These are phyloP conservation scores for Plantago major DNA, from an alignment of 257 asterid species.

Conservation along the genomic window DNA sequence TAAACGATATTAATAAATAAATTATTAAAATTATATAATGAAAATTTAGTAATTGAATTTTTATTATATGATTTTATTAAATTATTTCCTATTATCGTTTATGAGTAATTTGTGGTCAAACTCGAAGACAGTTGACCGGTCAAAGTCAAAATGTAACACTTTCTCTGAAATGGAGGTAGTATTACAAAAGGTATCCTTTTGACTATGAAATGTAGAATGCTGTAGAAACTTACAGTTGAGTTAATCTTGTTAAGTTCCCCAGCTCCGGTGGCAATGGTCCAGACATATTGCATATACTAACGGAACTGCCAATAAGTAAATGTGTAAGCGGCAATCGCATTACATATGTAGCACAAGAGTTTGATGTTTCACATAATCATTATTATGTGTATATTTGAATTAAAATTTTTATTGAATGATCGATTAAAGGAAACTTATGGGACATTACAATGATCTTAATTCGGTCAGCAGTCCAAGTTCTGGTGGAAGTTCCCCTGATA, in stretches of 20 bases:
- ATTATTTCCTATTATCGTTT: too few species aligned
- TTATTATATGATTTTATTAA: too few species aligned
- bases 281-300: constrained; percentile 65
- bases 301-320: constrained; percentile 29
- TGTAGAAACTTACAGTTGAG: constrained; percentile 40
- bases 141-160: too few species aligned
- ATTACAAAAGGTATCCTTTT: neutral
- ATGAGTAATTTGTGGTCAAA: too few species aligned
- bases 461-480: constrained; percentile 64
- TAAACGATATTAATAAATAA: too few species aligned
- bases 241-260: constrained; percentile 51
- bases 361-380: too few species aligned
- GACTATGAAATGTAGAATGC: neutral
- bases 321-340: neutral
- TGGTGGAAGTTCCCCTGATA: constrained; percentile 66
- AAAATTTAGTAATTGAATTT: too few species aligned
- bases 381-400: too few species aligned
- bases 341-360: too few species aligned
- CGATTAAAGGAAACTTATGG: neutral
- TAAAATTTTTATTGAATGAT: neutral
- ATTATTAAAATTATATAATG: too few species aligned
- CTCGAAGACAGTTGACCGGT: too few species aligned
- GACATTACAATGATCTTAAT: constrained; percentile 50
- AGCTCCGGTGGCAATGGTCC: constrained; percentile 71
- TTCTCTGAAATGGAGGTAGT: too few species aligned